Conservation (phyloP, 805 yeast genomes). For the Yarrowia hollandica region DNA sequence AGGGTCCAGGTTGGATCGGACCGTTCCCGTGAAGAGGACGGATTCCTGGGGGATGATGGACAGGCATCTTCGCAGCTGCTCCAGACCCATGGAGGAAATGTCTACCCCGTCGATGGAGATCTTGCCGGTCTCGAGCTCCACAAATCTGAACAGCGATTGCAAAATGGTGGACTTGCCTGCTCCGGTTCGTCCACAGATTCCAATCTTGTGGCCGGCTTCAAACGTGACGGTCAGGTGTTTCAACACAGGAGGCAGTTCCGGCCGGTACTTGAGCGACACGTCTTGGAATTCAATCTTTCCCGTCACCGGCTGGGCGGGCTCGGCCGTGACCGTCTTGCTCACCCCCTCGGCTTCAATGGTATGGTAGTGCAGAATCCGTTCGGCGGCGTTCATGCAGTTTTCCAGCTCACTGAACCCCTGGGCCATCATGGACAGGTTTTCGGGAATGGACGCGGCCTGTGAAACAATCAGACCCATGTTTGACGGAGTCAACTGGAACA, state of each 20-base stretch:
- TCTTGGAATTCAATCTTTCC: slow-evolving; percentile 60
- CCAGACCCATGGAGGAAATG: slow-evolving; percentile 62
- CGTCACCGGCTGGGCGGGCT: slow-evolving; percentile 41
- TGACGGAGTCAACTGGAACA: slow-evolving; percentile 60
- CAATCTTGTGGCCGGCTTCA: slow-evolving; percentile 65
- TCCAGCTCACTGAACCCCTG: slow-evolving; percentile 70
- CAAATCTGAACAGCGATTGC: slow-evolving; percentile 66
- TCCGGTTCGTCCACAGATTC: slow-evolving; percentile 88
- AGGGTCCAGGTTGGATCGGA: slow-evolving; percentile 78
- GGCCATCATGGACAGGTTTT: slow-evolving; percentile 59
- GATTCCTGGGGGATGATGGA: slow-evolving; percentile 91
- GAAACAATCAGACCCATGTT: slow-evolving; percentile 69
- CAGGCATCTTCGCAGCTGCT: slow-evolving; percentile 66
- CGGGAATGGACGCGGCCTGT: slow-evolving; percentile 55
- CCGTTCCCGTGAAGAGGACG: slow-evolving; percentile 75
- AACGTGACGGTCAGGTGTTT: slow-evolving; percentile 54
- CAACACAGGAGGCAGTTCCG: slow-evolving; percentile 63
- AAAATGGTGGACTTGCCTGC: slow-evolving; percentile 82
- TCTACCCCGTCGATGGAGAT: slow-evolving; percentile 70
- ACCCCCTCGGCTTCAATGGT: slow-evolving; percentile 64
- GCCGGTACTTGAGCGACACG: slow-evolving; percentile 62
- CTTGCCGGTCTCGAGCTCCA: slow-evolving; percentile 55
- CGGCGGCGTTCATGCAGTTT: slow-evolving; percentile 75
- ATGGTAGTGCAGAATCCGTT: slow-evolving; percentile 68
- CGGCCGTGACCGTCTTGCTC: slow-evolving; percentile 47